Evolutionary conservation across 306 rosid genomes (phyloP).

Genomic region (Hylodesmum podocarpum): DNA sequence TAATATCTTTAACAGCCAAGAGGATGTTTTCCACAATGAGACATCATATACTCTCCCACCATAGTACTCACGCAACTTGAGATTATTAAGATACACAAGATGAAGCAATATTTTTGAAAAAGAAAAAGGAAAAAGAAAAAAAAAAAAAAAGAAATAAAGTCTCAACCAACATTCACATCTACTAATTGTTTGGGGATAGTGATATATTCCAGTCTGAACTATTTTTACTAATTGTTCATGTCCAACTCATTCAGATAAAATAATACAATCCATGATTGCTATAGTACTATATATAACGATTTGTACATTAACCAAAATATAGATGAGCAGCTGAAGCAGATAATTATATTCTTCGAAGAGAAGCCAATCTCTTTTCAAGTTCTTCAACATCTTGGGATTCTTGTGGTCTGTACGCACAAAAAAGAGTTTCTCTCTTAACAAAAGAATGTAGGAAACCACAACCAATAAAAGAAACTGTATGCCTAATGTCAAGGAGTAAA

Average conservation of each 20-base stretch:
- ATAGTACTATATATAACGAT: slow-evolving; percentile 16
- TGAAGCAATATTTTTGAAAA: no score
- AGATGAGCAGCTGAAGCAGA: neutral
- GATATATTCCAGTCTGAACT: slow-evolving; percentile 12
- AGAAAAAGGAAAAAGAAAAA: no score
- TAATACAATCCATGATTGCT: slow-evolving; percentile 20
- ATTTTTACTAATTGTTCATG: neutral
- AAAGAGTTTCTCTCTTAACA: neutral
- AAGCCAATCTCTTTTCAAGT: slow-evolving; percentile 92
- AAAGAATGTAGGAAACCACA: neutral
- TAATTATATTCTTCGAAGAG: slow-evolving; percentile 71
- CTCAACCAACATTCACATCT: neutral
- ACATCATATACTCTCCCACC: no score
- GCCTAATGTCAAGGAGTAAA: neutral
- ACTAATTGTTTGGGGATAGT: neutral
- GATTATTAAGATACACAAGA: no score
- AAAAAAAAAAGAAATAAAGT: neutral
- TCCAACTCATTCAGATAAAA: neutral
- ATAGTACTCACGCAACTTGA: no score
- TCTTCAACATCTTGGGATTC: slow-evolving; percentile 78
- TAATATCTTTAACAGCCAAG: no score
- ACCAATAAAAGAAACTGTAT: neutral
- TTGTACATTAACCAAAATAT: slow-evolving; percentile 37
- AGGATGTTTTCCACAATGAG: no score
- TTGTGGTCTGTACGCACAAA: slow-evolving; percentile 49